Evolutionary conservation across 768 basidiomycete genomes (phyloP).

Genomic region (Tubosaeta brunneosetosa): DNA sequence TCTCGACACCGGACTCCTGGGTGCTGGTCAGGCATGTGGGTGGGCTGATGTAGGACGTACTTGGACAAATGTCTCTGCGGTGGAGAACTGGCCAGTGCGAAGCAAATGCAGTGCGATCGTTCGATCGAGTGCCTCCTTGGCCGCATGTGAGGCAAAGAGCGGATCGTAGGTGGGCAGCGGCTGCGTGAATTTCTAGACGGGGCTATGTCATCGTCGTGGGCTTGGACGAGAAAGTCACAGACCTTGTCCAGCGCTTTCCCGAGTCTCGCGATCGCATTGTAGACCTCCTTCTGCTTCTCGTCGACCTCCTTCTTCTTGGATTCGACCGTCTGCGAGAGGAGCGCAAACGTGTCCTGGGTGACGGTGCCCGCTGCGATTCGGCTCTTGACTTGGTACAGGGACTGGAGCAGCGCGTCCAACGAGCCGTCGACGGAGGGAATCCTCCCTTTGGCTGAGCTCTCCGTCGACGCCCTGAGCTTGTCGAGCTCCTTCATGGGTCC

Average conservation of each 20-base stretch:
- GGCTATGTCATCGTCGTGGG: constrained; percentile 1
- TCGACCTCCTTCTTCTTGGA: constrained; percentile 78
- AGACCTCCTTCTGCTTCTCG: constrained; percentile 85
- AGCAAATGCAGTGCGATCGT: constrained; percentile 75
- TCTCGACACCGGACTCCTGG: constrained; percentile 65
- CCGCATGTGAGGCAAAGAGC: constrained; percentile 59
- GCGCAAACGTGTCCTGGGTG: constrained; percentile 44
- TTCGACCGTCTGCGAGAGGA: constrained; percentile 58
- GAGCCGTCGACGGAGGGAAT: constrained; percentile 51
- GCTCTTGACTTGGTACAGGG: constrained; percentile 53
- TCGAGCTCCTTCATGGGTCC: constrained; percentile 71
- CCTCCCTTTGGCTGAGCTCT: constrained; percentile 46
- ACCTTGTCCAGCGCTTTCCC: constrained; percentile 94
- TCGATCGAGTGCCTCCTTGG: constrained; percentile 57
- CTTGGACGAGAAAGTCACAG: constrained; percentile 11
- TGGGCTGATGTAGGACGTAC: constrained; percentile 36
- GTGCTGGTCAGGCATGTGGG: background rate
- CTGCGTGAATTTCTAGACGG: constrained; percentile 53
- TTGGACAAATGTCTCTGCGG: constrained; percentile 69
- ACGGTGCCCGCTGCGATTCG: constrained; percentile 45
- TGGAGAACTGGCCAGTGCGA: constrained; percentile 75
- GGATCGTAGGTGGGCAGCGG: constrained; percentile 62
- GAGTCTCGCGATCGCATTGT: constrained; percentile 67
- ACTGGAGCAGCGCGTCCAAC: constrained; percentile 58
- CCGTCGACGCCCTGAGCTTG: constrained; percentile 65